phyloP scores from a whole-genome alignment of 805 yeast species.

The Candida sanyiensis region DNA sequence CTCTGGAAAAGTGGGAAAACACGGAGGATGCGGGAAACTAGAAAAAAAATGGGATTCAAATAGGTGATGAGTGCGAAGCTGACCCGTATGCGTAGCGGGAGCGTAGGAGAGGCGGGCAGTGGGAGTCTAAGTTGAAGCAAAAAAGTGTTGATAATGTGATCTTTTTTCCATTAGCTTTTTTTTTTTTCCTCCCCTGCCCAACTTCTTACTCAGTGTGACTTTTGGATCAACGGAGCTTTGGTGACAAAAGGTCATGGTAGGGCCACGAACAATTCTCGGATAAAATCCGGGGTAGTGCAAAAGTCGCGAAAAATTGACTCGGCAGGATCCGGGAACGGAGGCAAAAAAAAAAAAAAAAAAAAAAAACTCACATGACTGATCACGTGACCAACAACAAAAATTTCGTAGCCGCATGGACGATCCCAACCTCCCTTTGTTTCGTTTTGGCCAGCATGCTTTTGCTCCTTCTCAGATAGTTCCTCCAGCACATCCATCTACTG shows the following conservation, averaged over 20 bases:
- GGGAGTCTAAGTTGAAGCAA: too few relatives aligned
- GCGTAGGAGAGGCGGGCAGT: too few relatives aligned
- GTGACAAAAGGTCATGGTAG: not conserved
- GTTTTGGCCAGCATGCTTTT: too few relatives aligned
- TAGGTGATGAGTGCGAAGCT: too few relatives aligned
- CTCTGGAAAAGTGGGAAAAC: not conserved
- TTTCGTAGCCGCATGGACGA: not conserved
- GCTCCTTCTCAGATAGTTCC: too few relatives aligned
- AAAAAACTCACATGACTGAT: conserved; percentile 4
- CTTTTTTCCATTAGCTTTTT: not conserved
- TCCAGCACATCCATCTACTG: conserved; percentile 8
- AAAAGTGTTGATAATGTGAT: not conserved
- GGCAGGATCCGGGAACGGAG: not conserved
- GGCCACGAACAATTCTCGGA: not conserved
- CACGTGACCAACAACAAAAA: too few relatives aligned
- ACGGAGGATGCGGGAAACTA: not conserved
- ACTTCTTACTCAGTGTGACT: too few relatives aligned
- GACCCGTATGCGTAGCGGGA: too few relatives aligned
- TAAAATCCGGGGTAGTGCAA: conserved; percentile 8
- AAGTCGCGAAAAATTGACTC: not conserved
- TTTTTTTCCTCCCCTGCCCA: not conserved
- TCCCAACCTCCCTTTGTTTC: too few relatives aligned
- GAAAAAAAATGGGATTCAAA: too few relatives aligned
- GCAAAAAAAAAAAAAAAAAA: not conserved
- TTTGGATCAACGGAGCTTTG: conserved; percentile 1